phyloP scores from a whole-genome alignment of 2,329 filamentous ascomycete species.

The Epichloe sibirici region DNA sequence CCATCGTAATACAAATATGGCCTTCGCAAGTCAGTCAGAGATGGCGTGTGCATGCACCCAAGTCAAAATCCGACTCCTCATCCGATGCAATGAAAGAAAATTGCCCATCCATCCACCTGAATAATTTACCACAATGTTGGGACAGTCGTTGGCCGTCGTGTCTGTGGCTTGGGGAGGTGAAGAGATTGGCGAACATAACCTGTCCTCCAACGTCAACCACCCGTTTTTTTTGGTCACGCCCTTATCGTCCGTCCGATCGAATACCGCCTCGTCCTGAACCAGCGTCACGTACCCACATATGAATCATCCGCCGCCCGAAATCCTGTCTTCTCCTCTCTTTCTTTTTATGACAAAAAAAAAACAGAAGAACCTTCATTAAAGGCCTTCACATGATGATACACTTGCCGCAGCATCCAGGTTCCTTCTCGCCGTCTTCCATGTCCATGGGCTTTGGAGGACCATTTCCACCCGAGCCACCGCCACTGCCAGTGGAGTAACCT shows the following conservation, averaged over 20 bases:
- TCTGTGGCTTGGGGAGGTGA: neutral
- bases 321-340: neutral
- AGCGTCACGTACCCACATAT: neutral
- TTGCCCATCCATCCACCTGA: conserved; percentile 10
- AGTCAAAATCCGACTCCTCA: conserved; percentile 26
- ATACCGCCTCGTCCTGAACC: neutral
- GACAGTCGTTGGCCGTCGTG: conserved; percentile 5
- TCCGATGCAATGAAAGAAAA: conserved; percentile 24
- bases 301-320: neutral
- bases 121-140: neutral
- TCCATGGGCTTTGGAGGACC: conserved; percentile 65
- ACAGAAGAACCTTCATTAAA: neutral
- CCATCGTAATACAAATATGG: conserved; percentile 4
- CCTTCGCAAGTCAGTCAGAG: conserved; percentile 5
- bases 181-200: neutral
- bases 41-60: conserved; percentile 13
- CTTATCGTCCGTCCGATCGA: neutral
- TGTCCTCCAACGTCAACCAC: neutral
- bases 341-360: neutral
- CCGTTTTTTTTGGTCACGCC: neutral
- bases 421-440: conserved; percentile 54
- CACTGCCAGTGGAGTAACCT: conserved; percentile 63
- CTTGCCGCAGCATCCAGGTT: conserved; percentile 71
- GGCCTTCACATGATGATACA: conserved; percentile 71
- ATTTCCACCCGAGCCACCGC: conserved; percentile 47